Percentiles rank a stretch among this genome's conserved stretches.
phyloP scores from a whole-genome alignment of 495 filamentous ascomycete genomes.

The Hypoxylon rickii region DNA sequence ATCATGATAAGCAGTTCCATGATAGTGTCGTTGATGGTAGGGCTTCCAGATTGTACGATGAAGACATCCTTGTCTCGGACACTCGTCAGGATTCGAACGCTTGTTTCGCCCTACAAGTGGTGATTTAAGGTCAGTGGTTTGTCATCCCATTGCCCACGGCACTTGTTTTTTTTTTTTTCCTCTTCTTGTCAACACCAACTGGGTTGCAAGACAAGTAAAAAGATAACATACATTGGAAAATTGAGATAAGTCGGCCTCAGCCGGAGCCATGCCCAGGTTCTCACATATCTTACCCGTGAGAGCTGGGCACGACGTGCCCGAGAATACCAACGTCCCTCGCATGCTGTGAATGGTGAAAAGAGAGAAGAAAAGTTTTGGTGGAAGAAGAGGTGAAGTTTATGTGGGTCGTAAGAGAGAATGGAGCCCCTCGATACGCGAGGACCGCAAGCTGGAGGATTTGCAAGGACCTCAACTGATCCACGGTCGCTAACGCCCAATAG shows the following conservation, averaged over 20 bases:
- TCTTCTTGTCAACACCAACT: not conserved
- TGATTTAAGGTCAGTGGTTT: constrained; percentile 75
- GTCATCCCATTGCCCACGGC: constrained; percentile 64
- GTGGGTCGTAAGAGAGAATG: constrained; percentile 14
- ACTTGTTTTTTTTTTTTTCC: constrained; percentile 56
- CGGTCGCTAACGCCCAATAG: too few relatives aligned
- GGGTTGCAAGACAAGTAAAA: constrained; percentile 17
- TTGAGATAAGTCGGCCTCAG: constrained; percentile 61
- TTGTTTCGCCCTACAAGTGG: constrained; percentile 85
- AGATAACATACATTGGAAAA: constrained; percentile 59
- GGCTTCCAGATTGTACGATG: constrained; percentile 95
- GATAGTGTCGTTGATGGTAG: constrained; percentile 96
- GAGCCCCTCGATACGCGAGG: not conserved
- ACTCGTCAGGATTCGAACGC: constrained; percentile 89
- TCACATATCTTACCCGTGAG: constrained; percentile 63
- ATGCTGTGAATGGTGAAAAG: constrained; percentile 44
- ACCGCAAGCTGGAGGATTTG: too few relatives aligned
- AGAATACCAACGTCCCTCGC: constrained; percentile 62
- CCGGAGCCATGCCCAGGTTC: constrained; percentile 61
- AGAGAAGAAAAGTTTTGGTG: constrained; percentile 35
- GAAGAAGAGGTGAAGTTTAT: constrained; percentile 36
- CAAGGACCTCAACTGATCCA: too few relatives aligned
- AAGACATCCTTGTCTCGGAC: constrained; percentile 98
- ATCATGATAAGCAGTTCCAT: constrained; percentile 99
- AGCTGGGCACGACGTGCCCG: constrained; percentile 60